These are phyloP conservation scores for Syzygium aromaticum DNA, from an alignment of 345 rosid species.

Conservation along the genomic window DNA sequence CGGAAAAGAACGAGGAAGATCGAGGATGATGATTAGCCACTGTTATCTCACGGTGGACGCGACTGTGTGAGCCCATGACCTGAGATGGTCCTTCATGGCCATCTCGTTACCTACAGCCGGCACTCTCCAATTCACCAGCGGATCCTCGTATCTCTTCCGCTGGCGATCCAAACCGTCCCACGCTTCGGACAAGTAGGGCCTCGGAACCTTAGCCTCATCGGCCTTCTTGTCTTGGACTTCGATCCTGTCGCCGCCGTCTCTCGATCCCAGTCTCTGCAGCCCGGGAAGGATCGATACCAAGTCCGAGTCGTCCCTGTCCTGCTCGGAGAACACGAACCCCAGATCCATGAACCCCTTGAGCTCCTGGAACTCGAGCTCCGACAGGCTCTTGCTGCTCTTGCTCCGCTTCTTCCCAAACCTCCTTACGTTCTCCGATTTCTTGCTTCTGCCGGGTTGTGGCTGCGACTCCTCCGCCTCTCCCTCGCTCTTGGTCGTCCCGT, in stretches of 20 bases:
- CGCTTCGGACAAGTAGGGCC: constrained; percentile 61
- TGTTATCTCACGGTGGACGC: constrained; percentile 52
- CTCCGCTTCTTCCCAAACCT: constrained; percentile 6
- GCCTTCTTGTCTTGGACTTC: constrained; percentile 4
- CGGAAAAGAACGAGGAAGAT: background rate
- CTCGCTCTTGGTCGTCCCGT: background rate
- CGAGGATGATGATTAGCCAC: background rate
- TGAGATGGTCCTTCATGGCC: constrained; percentile 48
- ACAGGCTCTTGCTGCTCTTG: constrained; percentile 42
- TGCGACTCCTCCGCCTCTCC: background rate
- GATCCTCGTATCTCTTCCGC: constrained; percentile 7
- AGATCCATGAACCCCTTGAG: constrained; percentile 73
- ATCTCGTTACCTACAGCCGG: constrained; percentile 26
- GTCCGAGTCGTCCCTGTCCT: constrained; percentile 42
- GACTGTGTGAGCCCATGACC: constrained; percentile 61
- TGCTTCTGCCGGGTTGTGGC: background rate
- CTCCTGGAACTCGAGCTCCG: constrained; percentile 59
- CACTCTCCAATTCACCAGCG: constrained; percentile 32
- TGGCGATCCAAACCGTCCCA: constrained; percentile 37
- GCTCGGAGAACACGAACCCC: constrained; percentile 63
- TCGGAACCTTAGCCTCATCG: constrained; percentile 3
- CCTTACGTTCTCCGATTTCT: background rate
- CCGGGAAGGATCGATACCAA: constrained; percentile 55
- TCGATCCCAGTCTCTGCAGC: constrained; percentile 35
- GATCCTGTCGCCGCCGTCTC: background rate